phyloP scores from a whole-genome alignment of 1,284 basidiomycete species.

The Leccinum ponderosum region DNA sequence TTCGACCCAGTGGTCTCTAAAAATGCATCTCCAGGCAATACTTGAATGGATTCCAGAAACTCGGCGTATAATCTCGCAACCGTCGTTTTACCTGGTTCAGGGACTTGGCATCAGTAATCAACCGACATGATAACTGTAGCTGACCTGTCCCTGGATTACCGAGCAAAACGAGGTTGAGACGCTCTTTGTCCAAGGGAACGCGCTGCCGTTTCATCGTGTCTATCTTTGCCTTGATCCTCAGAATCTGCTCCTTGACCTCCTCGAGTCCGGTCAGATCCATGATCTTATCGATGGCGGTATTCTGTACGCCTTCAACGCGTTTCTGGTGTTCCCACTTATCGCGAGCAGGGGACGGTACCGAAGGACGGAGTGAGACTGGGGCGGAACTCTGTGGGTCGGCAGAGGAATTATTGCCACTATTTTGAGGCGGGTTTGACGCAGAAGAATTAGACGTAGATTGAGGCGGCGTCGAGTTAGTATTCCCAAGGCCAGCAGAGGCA shows the following conservation, averaged over 20 bases:
- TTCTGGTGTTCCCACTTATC: constrained; percentile 52
- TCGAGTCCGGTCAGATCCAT: constrained; percentile 62
- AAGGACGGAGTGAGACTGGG: constrained; percentile 10
- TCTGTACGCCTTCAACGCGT: constrained; percentile 42
- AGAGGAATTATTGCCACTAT: neutral
- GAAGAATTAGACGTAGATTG: constrained; percentile 8
- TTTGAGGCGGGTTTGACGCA: constrained; percentile 4
- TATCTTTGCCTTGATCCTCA: constrained; percentile 51
- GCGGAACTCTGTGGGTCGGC: neutral
- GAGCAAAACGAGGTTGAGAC: constrained; percentile 54
- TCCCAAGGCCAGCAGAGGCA: neutral
- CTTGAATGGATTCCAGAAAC: constrained; percentile 53
- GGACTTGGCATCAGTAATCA: neutral
- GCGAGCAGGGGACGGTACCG: constrained; percentile 35
- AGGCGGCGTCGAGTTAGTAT: neutral
- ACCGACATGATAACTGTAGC: neutral
- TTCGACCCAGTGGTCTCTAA: constrained; percentile 61
- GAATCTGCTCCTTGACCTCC: constrained; percentile 49
- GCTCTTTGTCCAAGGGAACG: constrained; percentile 42
- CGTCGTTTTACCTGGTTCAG: constrained; percentile 60
- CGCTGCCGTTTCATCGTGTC: constrained; percentile 47
- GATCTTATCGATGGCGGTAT: constrained; percentile 41
- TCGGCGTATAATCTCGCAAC: constrained; percentile 65
- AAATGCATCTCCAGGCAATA: constrained; percentile 52
- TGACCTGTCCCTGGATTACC: constrained; percentile 62